A percentile compares a stretch with the other conserved stretches of the same genome.
phyloP scores from a whole-genome alignment of 108 stramenopile genomes.

The Nitzschia palea region DNA sequence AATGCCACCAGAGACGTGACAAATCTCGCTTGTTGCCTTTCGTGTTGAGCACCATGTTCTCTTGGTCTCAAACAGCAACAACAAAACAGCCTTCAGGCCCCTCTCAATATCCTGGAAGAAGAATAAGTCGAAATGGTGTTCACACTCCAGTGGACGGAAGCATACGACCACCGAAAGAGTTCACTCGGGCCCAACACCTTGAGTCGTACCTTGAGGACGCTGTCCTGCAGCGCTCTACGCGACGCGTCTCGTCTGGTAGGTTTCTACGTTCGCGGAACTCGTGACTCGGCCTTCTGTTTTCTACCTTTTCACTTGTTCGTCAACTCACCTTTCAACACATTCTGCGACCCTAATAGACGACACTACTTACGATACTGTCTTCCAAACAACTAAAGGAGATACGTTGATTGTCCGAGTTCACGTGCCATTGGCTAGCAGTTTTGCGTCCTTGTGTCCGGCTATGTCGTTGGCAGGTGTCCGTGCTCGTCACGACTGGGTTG shows the following conservation, averaged over 20 bases:
- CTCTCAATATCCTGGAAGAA: slow-evolving; percentile 21
- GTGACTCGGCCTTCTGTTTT: slow-evolving; percentile 13
- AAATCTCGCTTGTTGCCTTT: too few relatives aligned
- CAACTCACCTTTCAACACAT: slow-evolving; percentile 5
- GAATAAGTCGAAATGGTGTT: slow-evolving; percentile 6
- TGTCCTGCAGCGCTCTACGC: slow-evolving; percentile 65
- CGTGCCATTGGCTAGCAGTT: slow-evolving; percentile 34
- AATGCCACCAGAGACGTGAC: too few relatives aligned
- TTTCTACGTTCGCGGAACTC: slow-evolving; percentile 8
- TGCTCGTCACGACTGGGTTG: slow-evolving; percentile 72
- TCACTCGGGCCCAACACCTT: slow-evolving; percentile 60
- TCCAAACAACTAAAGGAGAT: slow-evolving; percentile 71
- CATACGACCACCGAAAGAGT: slow-evolving; percentile 17
- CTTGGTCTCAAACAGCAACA: slow-evolving; percentile 30
- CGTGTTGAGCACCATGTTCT: too few relatives aligned
- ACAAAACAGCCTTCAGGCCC: not conserved
- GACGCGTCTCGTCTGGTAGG: slow-evolving; percentile 70
- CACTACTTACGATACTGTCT: slow-evolving; percentile 80
- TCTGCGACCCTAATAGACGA: slow-evolving; percentile 44
- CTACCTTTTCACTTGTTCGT: slow-evolving; percentile 5
- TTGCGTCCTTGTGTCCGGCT: slow-evolving; percentile 38
- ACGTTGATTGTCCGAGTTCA: slow-evolving; percentile 77
- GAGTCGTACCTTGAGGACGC: slow-evolving; percentile 67
- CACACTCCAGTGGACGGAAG: slow-evolving; percentile 24
- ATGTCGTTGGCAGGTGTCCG: slow-evolving; percentile 80